Percentiles rank a stretch among this genome's conserved stretches.
Evolutionary conservation across 108 stramenopile genomes (phyloP).

Genomic region (Cyclostephanos invisitatus): DNA sequence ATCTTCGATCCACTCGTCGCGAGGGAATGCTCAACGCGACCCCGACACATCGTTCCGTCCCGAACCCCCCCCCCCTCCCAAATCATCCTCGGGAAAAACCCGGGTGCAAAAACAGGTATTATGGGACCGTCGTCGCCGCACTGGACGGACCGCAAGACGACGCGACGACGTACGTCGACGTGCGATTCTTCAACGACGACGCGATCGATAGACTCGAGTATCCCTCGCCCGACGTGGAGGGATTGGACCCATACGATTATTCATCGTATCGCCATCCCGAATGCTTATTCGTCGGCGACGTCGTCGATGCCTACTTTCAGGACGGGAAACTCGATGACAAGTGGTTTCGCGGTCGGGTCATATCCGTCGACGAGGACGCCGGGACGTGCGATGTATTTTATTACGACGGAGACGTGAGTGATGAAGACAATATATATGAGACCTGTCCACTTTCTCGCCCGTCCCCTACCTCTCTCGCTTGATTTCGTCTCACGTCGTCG

Average conservation of each 20-base stretch:
- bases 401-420: conserved; percentile 45
- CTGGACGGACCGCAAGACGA: neutral
- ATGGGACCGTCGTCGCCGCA: neutral
- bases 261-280: conserved; percentile 16
- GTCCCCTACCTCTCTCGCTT: neutral
- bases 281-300: conserved; percentile 29
- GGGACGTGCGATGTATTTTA: conserved; percentile 34
- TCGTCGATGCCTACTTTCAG: conserved; percentile 37
- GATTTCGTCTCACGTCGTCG: neutral
- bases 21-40: too few relatives aligned
- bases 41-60: too few relatives aligned
- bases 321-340: conserved; percentile 12
- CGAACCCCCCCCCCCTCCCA: too few relatives aligned
- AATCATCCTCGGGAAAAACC: too few relatives aligned
- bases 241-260: neutral
- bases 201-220: neutral
- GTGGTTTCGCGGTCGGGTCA: conserved; percentile 46
- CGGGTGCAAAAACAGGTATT: too few relatives aligned
- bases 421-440: neutral
- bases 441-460: neutral
- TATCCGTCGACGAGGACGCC: conserved; percentile 31
- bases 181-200: neutral
- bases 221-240: neutral
- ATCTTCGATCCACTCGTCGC: too few relatives aligned
- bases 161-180: neutral